These are phyloP conservation scores for Podaxis rugospora DNA, from an alignment of 768 basidiomycete genomes.

Conservation along the genomic window DNA sequence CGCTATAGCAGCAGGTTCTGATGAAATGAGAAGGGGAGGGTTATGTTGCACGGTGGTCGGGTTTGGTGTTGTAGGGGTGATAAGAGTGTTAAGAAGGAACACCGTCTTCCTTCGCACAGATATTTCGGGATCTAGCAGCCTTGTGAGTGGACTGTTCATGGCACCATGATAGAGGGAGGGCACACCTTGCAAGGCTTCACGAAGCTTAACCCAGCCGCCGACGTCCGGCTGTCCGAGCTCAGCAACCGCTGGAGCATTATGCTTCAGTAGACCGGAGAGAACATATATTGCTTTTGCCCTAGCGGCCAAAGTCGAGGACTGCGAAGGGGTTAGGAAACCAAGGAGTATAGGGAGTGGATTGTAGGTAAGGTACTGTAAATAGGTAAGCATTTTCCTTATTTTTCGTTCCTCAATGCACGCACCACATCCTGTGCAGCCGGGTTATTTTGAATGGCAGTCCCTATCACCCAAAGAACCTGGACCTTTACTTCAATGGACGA, in stretches of 20 bases:
- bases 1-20: neutral
- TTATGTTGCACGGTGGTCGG: slow-evolving; percentile 14
- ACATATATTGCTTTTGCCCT: slow-evolving; percentile 83
- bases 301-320: slow-evolving; percentile 42
- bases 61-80: slow-evolving; percentile 40
- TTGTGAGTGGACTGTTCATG: neutral
- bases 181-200: slow-evolving; percentile 64
- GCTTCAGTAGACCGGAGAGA: slow-evolving; percentile 75
- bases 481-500: slow-evolving; percentile 58
- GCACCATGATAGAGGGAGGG: neutral
- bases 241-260: slow-evolving; percentile 63
- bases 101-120: slow-evolving; percentile 71
- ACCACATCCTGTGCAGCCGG: slow-evolving; percentile 78
- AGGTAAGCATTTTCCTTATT: neutral
- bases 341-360: slow-evolving; percentile 66
- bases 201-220: slow-evolving; percentile 64
- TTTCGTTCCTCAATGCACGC: slow-evolving; percentile 20
- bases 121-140: slow-evolving; percentile 65
- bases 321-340: slow-evolving; percentile 51
- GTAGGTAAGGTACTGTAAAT: slow-evolving; percentile 51
- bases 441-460: slow-evolving; percentile 89
- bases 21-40: slow-evolving; percentile 13
- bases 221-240: slow-evolving; percentile 39
- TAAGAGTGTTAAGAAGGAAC: slow-evolving; percentile 72
- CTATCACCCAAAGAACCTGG: slow-evolving; percentile 80